Evolutionary conservation across 768 basidiomycete species (phyloP), one percentile per base, ranked within the genome.

Genomic region (Suillus subluteus): DNA sequence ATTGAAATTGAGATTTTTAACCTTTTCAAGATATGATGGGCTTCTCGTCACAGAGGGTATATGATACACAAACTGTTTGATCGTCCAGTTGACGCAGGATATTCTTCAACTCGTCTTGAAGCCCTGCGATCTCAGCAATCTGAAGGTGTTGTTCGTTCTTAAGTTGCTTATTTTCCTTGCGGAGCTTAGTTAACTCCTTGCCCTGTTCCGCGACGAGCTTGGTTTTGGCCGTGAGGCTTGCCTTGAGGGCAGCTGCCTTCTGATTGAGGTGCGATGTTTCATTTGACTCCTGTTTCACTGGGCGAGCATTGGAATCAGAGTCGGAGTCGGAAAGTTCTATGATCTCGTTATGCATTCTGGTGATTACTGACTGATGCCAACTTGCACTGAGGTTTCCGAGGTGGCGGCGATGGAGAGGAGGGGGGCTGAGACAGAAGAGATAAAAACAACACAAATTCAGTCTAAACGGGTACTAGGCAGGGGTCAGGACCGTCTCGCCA

Each of bases 51-150:
- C 8, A 7, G 21, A 63, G 6, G 37, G 18, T 26, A n/a, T 18
- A 26, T n/a, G n/a, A n/a, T 2, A n/a, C 41, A 65, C 35, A 30
- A 35, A 64, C 64, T 18, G 61, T 63, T 9, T 64, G 44, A 4
- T 64, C 59, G 21, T 63, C 32, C 6, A 40, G 32, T 15, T 63
- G 38, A 15, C n/a, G 44, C 13, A 48, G 7, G 15, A 64, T 32
- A 30, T 54, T 46, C 23, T 66, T 66, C 37, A 66, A 7, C n/a
- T 37, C 30, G 11, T 48, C 50, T 41, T 66, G 65, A 44, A 66
- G 63, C 26, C 63, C 15, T 38, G 50, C 62, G 12, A 64, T 66
- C 12, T 54, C 52, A 23, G 43, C 48, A 18, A 35, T 65, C 63
- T 64, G 65, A 4, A 40, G 1, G 16, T 64, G 30, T 35, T 52